phyloP scores from a whole-genome alignment of 2,329 filamentous ascomycete species.

The Fusarium torreyae region DNA sequence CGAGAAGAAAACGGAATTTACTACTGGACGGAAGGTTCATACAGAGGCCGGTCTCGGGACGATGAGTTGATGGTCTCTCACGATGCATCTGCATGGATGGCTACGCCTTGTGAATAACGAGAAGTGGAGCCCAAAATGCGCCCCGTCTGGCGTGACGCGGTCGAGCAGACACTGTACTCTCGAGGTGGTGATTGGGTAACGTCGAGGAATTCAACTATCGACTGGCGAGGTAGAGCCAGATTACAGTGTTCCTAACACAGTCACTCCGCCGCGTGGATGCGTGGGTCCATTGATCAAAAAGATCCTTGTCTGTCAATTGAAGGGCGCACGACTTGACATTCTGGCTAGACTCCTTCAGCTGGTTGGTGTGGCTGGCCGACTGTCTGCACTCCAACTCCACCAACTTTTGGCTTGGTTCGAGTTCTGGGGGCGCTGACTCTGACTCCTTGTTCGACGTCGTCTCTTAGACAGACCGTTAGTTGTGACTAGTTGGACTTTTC shows the following conservation, averaged over 20 bases:
- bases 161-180: constrained; percentile 33
- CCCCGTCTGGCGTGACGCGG: constrained; percentile 22
- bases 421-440: constrained; percentile 39
- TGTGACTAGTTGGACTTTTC: constrained; percentile 25
- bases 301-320: constrained; percentile 50
- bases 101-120: constrained; percentile 51
- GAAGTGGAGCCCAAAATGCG: constrained; percentile 46
- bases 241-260: constrained; percentile 42
- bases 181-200: constrained; percentile 27
- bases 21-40: constrained; percentile 1
- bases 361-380: constrained; percentile 42
- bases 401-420: constrained; percentile 21
- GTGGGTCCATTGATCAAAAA: constrained; percentile 33
- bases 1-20: neutral
- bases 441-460: constrained; percentile 34
- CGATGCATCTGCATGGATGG: constrained; percentile 29
- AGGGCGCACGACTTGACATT: constrained; percentile 50
- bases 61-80: constrained; percentile 7
- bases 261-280: constrained; percentile 24
- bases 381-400: constrained; percentile 35
- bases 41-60: constrained; percentile 46
- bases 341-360: constrained; percentile 43
- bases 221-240: neutral
- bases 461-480: constrained; percentile 28
- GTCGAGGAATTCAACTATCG: constrained; percentile 1